A percentile compares a stretch with the other conserved stretches of the same genome.
These are phyloP conservation scores for Chimonanthus praecox DNA, from an alignment of 164 flowering plant genomes.

Conservation along the genomic window DNA sequence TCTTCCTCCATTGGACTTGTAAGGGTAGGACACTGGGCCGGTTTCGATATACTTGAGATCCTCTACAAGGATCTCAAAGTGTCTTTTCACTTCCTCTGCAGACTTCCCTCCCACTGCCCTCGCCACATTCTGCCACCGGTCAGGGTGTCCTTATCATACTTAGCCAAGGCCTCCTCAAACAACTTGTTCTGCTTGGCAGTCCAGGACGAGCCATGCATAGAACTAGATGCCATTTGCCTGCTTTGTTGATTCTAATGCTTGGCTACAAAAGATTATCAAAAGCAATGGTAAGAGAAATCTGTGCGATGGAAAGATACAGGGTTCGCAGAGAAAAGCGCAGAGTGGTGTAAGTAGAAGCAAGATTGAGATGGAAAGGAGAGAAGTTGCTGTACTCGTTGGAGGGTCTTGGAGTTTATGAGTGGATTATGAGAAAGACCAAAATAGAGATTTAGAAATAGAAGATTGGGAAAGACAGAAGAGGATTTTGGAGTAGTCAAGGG, in stretches of 20 bases:
- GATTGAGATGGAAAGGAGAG: not conserved
- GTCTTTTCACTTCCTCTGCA: constrained; percentile 62
- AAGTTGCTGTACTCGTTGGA: not conserved
- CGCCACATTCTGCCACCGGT: constrained; percentile 63
- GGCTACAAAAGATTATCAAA: not conserved
- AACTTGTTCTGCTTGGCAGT: constrained; percentile 56
- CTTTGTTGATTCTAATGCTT: not conserved
- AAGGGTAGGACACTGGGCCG: constrained; percentile 61
- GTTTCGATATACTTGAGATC: constrained; percentile 52
- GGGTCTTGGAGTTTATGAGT: too few species aligned
- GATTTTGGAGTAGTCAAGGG: too few species aligned
- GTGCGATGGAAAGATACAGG: too few species aligned
- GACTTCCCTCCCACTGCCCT: constrained; percentile 60
- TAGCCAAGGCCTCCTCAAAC: constrained; percentile 65
- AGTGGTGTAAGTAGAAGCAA: not conserved
- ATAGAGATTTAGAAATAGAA: too few species aligned
- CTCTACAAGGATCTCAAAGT: constrained; percentile 49
- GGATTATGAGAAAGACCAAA: too few species aligned
- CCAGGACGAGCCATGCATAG: constrained; percentile 32
- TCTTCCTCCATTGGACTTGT: constrained; percentile 23
- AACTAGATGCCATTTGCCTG: constrained; percentile 29
- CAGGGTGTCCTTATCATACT: constrained; percentile 53
- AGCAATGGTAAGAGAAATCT: not conserved
- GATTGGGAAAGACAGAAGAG: too few species aligned
- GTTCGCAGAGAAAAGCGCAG: not conserved